A percentile compares a stretch with the other conserved stretches of the same genome.
Evolutionary conservation across 352 stramenopile genomes (phyloP).

Genomic region (Thraustochytrium sp.): DNA sequence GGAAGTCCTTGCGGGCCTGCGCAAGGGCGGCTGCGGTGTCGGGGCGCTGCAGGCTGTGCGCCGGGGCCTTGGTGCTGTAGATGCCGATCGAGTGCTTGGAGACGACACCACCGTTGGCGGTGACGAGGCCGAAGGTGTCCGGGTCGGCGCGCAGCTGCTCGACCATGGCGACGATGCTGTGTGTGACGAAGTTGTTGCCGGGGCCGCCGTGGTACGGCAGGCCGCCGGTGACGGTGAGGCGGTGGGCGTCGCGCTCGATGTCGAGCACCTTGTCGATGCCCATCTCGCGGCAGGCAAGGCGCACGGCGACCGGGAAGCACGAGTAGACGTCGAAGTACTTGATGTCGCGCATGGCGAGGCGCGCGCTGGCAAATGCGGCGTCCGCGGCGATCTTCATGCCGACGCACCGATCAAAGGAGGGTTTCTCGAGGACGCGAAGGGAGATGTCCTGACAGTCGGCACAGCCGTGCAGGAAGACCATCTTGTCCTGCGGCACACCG

Average conservation of each 20-base stretch:
- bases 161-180: constrained; percentile 33
- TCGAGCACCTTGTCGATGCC: constrained; percentile 25
- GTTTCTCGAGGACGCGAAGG: neutral
- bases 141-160: constrained; percentile 10
- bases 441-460: neutral
- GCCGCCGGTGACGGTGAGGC: constrained; percentile 31
- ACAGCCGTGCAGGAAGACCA: constrained; percentile 22
- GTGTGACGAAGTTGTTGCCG: constrained; percentile 39
- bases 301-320: constrained; percentile 39
- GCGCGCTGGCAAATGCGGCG: neutral
- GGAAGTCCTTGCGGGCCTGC: neutral
- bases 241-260: neutral
- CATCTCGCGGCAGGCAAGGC: constrained; percentile 27
- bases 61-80: neutral
- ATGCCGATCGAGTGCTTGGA: constrained; percentile 32
- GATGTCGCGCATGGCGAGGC: neutral
- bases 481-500: constrained; percentile 5
- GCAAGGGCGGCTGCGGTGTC: neutral
- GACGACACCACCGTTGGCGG: constrained; percentile 31
- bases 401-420: neutral
- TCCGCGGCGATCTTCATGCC: constrained; percentile 19
- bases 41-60: neutral
- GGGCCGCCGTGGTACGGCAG: constrained; percentile 38
- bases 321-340: constrained; percentile 44
- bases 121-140: constrained; percentile 19